Base-by-base conservation (phyloP, 805 yeast species). In the Lachancea quebecensis region DNA sequence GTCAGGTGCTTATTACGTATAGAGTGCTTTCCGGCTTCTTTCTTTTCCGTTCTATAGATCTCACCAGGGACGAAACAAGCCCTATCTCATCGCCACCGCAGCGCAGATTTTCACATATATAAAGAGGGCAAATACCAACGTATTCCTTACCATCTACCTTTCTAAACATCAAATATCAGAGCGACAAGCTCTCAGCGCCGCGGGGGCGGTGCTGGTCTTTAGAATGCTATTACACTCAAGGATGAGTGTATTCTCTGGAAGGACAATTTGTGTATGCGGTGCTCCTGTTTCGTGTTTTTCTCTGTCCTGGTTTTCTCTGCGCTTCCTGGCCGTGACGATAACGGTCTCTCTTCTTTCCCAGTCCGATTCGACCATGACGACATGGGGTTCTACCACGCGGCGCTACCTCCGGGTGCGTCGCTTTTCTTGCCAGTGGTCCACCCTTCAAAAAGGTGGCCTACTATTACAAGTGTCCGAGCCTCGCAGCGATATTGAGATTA, bases 351-450 rank as follows among this genome's bases (percentile, higher is more conserved):
- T 83, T 84, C 90, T 83, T 84, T 84, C 90, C 89, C 85, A 78
- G 86, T 82, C 86, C 75, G 86, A 79, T 70, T 78, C 90, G 93
- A 84, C 90, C 81, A 82, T 84, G 93, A 83, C 88, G 90, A 84
- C 80, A 79, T 75, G 89, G 88, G 76, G 59, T 57, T 60, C 67
- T 66, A 58, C 56, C 66, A 59, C 57, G 70, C 54, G 56, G 51
- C 40, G 49, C 45, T 44, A 48, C 51, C 50, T 46, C 48, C 53
- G 65, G 56, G 65, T 47, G 47, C 65, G 59, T 73, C 73, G 75
- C 88, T 81, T 81, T 82, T 81, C 90, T 84, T 82, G 93, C 93
- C 93, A 84, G 89, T 83, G 82, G 43, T 29, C 21, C 38, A 74
- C 55, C 50, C 54, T 49, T 45, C 51, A 48, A 57, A 54, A 57